Evolutionary conservation across 2,329 filamentous ascomycete species (phyloP).

Genomic region (Xylaria sp.): DNA sequence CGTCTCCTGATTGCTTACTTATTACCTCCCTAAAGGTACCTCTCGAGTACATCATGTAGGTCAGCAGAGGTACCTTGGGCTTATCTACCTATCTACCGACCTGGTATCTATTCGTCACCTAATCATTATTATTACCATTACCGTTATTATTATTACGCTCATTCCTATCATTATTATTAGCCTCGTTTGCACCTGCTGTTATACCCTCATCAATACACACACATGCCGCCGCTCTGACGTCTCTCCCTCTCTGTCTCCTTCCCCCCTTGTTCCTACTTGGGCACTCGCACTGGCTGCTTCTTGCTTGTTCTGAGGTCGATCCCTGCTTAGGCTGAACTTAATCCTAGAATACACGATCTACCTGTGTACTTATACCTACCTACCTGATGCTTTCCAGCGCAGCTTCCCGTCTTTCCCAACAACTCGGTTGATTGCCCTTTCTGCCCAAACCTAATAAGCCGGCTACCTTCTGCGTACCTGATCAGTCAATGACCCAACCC

Average conservation of each 20-base stretch:
- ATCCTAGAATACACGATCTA: neutral
- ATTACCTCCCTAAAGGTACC: neutral
- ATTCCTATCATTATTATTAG: neutral
- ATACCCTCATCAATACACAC: neutral
- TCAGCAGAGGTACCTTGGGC: neutral
- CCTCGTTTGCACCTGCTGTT: neutral
- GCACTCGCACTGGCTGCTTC: slow-evolving; percentile 30
- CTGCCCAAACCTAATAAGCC: slow-evolving; percentile 23
- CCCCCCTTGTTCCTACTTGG: slow-evolving; percentile 24
- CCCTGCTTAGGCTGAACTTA: slow-evolving; percentile 39
- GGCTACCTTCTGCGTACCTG: neutral
- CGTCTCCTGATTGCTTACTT: slow-evolving; percentile 4
- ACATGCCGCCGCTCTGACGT: slow-evolving; percentile 16
- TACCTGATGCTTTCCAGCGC: slow-evolving; percentile 15
- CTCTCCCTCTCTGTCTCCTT: slow-evolving; percentile 4
- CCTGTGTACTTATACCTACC: no score
- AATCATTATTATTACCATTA: slow-evolving; percentile 33
- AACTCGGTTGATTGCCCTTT: slow-evolving; percentile 11
- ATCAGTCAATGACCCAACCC: slow-evolving; percentile 7
- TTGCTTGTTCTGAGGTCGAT: slow-evolving; percentile 26
- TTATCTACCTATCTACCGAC: neutral
- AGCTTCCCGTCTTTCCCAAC: slow-evolving; percentile 21
- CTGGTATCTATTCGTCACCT: slow-evolving; percentile 24
- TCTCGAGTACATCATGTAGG: neutral
- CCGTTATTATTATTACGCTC: neutral